Evolutionary conservation across 2,329 filamentous ascomycete species (phyloP).

Genomic region (Bipolaris cookei): DNA sequence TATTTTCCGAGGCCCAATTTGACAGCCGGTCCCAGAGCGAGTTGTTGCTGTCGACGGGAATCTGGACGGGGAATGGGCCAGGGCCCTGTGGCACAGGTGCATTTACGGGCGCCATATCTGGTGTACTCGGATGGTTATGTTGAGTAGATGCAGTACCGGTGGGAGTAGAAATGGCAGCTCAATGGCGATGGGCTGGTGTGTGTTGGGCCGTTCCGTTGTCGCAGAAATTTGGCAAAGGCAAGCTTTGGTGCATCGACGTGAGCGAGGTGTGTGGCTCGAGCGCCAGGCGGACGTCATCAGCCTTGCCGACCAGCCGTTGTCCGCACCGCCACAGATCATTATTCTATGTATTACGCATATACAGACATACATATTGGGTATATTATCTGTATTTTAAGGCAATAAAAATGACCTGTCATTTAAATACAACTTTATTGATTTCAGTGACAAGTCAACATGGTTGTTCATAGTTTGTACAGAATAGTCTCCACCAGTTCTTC

Average conservation of each 20-base stretch:
- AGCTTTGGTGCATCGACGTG: constrained; percentile 16
- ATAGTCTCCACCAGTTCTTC: no score
- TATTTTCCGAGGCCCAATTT: constrained; percentile 93
- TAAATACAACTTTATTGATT: no score
- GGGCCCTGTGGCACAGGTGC: constrained; percentile 40
- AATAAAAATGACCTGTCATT: no score
- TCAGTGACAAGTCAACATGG: no score
- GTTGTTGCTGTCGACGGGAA: constrained; percentile 54
- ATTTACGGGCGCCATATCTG: constrained; percentile 40
- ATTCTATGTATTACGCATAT: no score
- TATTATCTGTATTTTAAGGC: no score
- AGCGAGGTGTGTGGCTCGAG: constrained; percentile 18
- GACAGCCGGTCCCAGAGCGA: constrained; percentile 89
- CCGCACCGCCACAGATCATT: neutral
- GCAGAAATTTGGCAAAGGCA: constrained; percentile 25
- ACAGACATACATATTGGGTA: no score
- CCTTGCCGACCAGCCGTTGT: constrained; percentile 8
- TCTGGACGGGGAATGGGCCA: constrained; percentile 45
- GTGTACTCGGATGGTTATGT: constrained; percentile 8
- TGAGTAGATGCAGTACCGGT: constrained; percentile 12
- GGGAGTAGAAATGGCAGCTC: constrained; percentile 13
- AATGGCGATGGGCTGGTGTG: constrained; percentile 26
- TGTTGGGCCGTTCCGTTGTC: constrained; percentile 13
- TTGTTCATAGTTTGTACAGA: no score
- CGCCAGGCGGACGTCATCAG: constrained; percentile 23